Base-by-base conservation (phyloP, 2,329 filamentous ascomycete species). In the Aspergillus ochraceus region DNA sequence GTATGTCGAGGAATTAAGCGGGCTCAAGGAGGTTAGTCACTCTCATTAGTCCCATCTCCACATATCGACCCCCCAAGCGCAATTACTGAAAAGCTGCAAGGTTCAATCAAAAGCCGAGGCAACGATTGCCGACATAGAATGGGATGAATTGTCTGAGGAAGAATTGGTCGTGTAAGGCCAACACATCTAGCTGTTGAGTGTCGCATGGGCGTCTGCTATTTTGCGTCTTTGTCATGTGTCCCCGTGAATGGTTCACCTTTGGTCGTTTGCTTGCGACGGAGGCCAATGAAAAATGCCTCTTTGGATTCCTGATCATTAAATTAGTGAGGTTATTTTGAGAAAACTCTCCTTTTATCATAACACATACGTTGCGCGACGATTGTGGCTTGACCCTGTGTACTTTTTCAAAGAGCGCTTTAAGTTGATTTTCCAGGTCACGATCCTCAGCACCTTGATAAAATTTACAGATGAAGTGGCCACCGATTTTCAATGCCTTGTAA, bases 391-490 rank as follows among this genome's bases (percentile, higher is more conserved):
- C 90, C 60, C 93, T 84, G 69, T 90, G 83, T 2, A 99, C 95
- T 66, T 86, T 90, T 19, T 81, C 78, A 72, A 99, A 99, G 68
- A 97, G 79, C 52, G 83, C 86, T 73, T 86, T 91, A 46, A 99
- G 80, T 67, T 86, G 86, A 62, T 78, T 81, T 78, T 97, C 92
- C 11, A 99, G 77, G 1, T 80, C 81, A 76, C 90, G 93, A 71
- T 98, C 94, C 75, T 97, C 93, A 5, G 83, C 75, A 3, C 95
- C 95, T 74, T 96, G 91, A 75, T 98, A 99, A 77, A 96, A 99
- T 76, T 99, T 99, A 84, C 94, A 97, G 49, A 99, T 85, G 68
- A 99, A 97, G 74, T 96, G 90, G 1, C 96, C 95, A 20, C 91
- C 92, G 3, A 85, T 78, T 67, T 86, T 88, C 22, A 99, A 83